These are phyloP conservation scores for Alternaria hordeiaustralica DNA, from an alignment of 2,329 filamentous ascomycete species.

Conservation along the genomic window DNA sequence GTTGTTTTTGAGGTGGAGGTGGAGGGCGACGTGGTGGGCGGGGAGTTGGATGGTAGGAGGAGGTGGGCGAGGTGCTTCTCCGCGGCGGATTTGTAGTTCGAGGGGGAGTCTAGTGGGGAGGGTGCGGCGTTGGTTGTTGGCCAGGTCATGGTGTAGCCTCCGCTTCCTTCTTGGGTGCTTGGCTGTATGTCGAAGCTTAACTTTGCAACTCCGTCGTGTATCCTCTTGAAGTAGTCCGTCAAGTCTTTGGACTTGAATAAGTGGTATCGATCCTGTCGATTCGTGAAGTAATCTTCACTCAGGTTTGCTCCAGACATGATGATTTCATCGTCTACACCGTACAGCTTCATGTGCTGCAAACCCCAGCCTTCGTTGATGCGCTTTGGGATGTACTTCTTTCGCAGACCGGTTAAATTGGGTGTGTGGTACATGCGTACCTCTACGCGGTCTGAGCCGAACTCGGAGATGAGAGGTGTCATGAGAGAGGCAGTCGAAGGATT, in stretches of 20 bases:
- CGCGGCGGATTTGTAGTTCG: constrained; percentile 72
- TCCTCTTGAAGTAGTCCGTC: constrained; percentile 78
- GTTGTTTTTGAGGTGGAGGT: constrained; percentile 45
- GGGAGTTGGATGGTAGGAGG: constrained; percentile 61
- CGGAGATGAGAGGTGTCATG: constrained; percentile 78
- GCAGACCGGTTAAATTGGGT: constrained; percentile 86
- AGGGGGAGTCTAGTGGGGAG: constrained; percentile 73
- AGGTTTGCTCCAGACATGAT: constrained; percentile 90
- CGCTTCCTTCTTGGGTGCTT: constrained; percentile 54
- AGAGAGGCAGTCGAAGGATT: constrained; percentile 86
- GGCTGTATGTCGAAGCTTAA: constrained; percentile 84
- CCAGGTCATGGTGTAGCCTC: constrained; percentile 70
- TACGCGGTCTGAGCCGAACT: constrained; percentile 84
- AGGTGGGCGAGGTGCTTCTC: constrained; percentile 71
- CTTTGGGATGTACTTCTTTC: constrained; percentile 82
- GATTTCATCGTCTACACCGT: constrained; percentile 93
- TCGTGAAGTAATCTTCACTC: constrained; percentile 93
- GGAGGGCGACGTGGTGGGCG: constrained; percentile 37
- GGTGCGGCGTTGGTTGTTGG: constrained; percentile 75
- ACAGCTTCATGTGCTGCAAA: constrained; percentile 98
- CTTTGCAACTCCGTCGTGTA: constrained; percentile 78
- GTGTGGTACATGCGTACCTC: constrained; percentile 98
- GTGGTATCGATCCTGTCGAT: constrained; percentile 93
- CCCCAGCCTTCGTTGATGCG: constrained; percentile 99
- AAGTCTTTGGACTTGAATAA: constrained; percentile 81